Evolutionary conservation across 441 rosid species (phyloP), one percentile per base, ranked within the genome.

Genomic region (Geranium incanum): DNA sequence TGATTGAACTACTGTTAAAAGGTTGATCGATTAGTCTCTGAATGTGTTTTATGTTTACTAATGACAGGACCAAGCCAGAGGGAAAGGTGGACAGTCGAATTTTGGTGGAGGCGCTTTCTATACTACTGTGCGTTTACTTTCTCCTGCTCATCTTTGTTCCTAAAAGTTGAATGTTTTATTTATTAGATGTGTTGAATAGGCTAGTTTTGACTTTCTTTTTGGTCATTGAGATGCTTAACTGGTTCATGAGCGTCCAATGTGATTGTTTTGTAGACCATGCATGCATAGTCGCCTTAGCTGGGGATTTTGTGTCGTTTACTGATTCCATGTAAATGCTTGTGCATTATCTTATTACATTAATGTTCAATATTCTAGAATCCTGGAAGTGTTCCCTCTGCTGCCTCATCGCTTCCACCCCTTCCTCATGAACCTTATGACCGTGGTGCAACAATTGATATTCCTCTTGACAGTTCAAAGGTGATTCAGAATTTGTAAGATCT

Each of bases 391-490:
- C 90, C 91, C 62, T 81, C 97, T 68, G 89, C 93, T 75, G 84
- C 84, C 63, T 86, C 97, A 59, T 85, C 78, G 84, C 93, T 92
- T 75, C 83, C 97, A 36, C 97, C 99, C 11, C 97, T 95, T 82
- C 98, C 99, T 77, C 94, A 87, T 18, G 99, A 95, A 77, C 97
- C 93, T 45, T 87, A 89, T 88, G 99, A 95, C 68, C 93, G 97
- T 65, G 93, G 93, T 76, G 90, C 90, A 76, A 86, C 97, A 2
- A 62, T 87, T 77, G 95, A 92, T 73, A 89, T 95, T 78, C 91
- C 99, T 71, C 95, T 92, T 67, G 88, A 89, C 79, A 71, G 82
- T 76, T 90, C 80, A 71, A 90, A 86, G 88, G 97, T 92, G 84
- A 57, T 39, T 19, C 6, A 68, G 68, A 28, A 65, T 19, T 37